Evolutionary conservation across 768 basidiomycete species (phyloP).

Genomic region (Amanita inopinata): DNA sequence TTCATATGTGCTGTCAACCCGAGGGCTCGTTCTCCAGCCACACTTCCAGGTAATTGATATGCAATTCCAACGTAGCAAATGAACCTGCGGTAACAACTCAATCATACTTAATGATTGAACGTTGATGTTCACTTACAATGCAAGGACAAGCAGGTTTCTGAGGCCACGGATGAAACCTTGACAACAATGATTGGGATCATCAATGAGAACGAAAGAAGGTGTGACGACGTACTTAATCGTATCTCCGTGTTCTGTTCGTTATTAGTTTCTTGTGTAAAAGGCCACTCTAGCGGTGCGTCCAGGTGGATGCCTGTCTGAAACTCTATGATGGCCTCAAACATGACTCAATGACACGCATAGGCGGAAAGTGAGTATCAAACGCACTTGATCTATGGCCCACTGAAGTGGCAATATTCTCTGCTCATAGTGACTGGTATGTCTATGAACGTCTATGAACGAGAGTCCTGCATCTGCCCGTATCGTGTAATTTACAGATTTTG

Average conservation of each 20-base stretch:
- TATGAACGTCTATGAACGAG: slow-evolving; percentile 50
- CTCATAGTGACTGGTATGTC: slow-evolving; percentile 63
- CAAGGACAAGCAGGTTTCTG: slow-evolving; percentile 51
- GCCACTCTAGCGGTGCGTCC: slow-evolving; percentile 61
- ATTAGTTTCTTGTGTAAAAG: slow-evolving; percentile 60
- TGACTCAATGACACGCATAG: no score
- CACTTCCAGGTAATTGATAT: slow-evolving; percentile 69
- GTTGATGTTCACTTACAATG: slow-evolving; percentile 35
- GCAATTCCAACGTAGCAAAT: slow-evolving; percentile 63
- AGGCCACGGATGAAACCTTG: slow-evolving; percentile 57
- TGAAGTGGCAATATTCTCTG: slow-evolving; percentile 60
- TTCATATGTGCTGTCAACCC: slow-evolving; percentile 64
- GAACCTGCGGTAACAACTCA: slow-evolving; percentile 33
- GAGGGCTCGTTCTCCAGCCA: slow-evolving; percentile 55
- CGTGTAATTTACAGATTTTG: slow-evolving; percentile 53
- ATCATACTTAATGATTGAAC: not conserved
- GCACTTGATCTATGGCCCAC: slow-evolving; percentile 64
- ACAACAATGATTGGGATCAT: slow-evolving; percentile 7
- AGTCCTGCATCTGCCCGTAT: slow-evolving; percentile 61
- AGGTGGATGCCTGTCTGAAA: slow-evolving; percentile 47
- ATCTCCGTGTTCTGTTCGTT: slow-evolving; percentile 44
- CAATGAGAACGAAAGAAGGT: not conserved
- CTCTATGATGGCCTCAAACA: slow-evolving; percentile 63
- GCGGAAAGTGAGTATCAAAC: slow-evolving; percentile 12
- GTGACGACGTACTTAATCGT: slow-evolving; percentile 45